Percentiles rank a stretch among this genome's conserved stretches.
Conservation (phyloP, 2,329 filamentous ascomycete species). For the Thielaviopsis punctulata region DNA sequence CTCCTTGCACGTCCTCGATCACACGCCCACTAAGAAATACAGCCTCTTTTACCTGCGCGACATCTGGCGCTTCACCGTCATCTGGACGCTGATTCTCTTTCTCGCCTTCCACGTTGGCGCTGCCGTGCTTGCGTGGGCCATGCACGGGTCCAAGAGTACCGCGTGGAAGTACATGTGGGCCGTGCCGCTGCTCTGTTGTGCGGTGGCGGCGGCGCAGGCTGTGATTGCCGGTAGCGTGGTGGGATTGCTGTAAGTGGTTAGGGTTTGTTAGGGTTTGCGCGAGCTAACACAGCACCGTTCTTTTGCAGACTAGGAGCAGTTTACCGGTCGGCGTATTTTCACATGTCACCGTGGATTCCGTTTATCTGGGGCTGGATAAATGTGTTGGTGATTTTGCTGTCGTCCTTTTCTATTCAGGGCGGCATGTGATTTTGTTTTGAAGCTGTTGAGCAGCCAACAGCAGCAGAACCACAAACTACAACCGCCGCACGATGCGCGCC, state of each 20-base stretch:
- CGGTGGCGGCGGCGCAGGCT: constrained; percentile 60
- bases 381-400: constrained; percentile 64
- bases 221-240: constrained; percentile 66
- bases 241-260: constrained; percentile 58
- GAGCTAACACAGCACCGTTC: too few relatives aligned
- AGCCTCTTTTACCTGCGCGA: constrained; percentile 58
- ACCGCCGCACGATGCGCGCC: constrained; percentile 32
- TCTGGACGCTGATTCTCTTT: constrained; percentile 73
- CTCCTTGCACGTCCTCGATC: constrained; percentile 47
- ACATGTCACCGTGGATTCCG: constrained; percentile 90
- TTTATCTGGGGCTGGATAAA: constrained; percentile 79
- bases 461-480: background rate
- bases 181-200: constrained; percentile 50
- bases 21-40: constrained; percentile 25
- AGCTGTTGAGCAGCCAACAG: constrained; percentile 3
- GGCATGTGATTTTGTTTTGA: constrained; percentile 40
- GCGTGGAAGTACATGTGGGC: constrained; percentile 51
- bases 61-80: constrained; percentile 73
- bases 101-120: constrained; percentile 57
- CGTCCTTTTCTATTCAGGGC: constrained; percentile 84
- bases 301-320: constrained; percentile 53
- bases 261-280: too few relatives aligned
- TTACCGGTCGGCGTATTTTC: constrained; percentile 67
- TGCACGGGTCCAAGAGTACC: constrained; percentile 44
- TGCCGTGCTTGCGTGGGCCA: constrained; percentile 51